Base-by-base conservation (phyloP, 2,329 filamentous ascomycete genomes). In the Aspergillus neotritici region DNA sequence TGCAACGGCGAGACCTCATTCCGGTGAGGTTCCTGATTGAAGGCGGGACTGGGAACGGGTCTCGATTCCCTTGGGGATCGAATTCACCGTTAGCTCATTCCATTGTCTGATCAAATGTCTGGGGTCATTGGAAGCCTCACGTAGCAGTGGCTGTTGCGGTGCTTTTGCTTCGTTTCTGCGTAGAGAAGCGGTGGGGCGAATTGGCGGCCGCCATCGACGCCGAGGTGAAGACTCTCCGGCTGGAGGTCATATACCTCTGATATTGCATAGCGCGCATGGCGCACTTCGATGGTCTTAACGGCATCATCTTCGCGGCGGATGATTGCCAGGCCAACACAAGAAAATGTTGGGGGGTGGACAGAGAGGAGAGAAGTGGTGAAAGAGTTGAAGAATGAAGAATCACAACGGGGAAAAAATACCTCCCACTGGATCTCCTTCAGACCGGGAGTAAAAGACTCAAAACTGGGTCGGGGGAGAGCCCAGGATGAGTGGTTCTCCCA, bases 1-100 rank as follows among this genome's bases (percentile, higher is more conserved):
- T 81, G 78, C 48, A 88, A 74, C 48, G 83, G 83, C 54, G 86
- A 83, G 48, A 86, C 65, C 52, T 75, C 79, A 78, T 86, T 80
- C 61, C 73, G 75, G 44, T 70, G 70, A 38, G 64, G 60, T 54
- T 77, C 73, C 56, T 73, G 71, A 56, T 76, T 75, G 62, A 77
- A 76, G 11, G 79, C 74, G 41, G 83, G 77, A 59, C 80, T 82
- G 6, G 85, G 83, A 29, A 70, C 70, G 48, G 79, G 73, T 65
- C 84, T 76, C 32, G 71, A 62, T 55, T 77, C 71, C 52, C 78
- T 82, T 57, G 32, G 47, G 21, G 28, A 42, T 31, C 40, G 37
- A 45, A 47, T 46, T 13, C 4, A 15, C 31, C 39, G 48, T 57
- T 52, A 48, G 53, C 38, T 49, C 34, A n/a, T 5, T 28, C 8